Evolutionary conservation across 1,139 yeast genomes (phyloP).

Genomic region (Candida freyschussii): DNA sequence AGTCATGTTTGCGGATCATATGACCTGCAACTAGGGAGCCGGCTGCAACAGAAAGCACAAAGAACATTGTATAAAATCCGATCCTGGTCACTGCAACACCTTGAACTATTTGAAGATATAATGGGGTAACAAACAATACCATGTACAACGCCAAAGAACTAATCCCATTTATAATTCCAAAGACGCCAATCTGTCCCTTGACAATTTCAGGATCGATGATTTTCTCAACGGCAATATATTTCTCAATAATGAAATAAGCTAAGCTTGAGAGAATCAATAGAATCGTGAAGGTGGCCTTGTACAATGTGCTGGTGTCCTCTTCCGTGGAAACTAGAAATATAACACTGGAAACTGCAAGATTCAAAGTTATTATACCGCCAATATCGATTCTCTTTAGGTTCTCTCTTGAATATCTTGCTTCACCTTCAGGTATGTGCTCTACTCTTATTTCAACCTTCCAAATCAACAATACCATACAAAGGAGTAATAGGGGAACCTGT

Average conservation of each 20-base stretch:
- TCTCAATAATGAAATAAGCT: constrained; percentile 41
- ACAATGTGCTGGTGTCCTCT: constrained; percentile 11
- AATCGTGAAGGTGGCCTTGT: constrained; percentile 7
- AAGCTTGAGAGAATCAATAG: constrained; percentile 11
- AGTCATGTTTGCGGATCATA: constrained; percentile 28
- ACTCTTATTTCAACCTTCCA: constrained; percentile 27
- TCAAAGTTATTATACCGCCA: constrained; percentile 63
- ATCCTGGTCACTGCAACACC: constrained; percentile 44
- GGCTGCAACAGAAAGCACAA: constrained; percentile 41
- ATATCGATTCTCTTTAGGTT: constrained; percentile 65
- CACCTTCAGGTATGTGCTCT: constrained; percentile 31
- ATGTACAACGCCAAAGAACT: constrained; percentile 45
- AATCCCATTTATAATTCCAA: constrained; percentile 51
- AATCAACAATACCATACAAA: constrained; percentile 33
- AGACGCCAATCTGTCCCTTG: constrained; percentile 41
- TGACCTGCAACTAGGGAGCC: constrained; percentile 62
- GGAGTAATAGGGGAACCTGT: constrained; percentile 60
- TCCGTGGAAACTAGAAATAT: constrained; percentile 36
- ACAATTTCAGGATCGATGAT: constrained; percentile 50
- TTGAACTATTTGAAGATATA: constrained; percentile 48
- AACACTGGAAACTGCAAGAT: constrained; percentile 45
- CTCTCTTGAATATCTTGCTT: constrained; percentile 33
- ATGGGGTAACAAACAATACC: constrained; percentile 47
- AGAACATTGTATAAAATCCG: constrained; percentile 48
- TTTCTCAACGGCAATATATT: constrained; percentile 46